Evolutionary conservation across 192 early-diverging fungal species (phyloP).

Genomic region (Pilaira anomala): DNA sequence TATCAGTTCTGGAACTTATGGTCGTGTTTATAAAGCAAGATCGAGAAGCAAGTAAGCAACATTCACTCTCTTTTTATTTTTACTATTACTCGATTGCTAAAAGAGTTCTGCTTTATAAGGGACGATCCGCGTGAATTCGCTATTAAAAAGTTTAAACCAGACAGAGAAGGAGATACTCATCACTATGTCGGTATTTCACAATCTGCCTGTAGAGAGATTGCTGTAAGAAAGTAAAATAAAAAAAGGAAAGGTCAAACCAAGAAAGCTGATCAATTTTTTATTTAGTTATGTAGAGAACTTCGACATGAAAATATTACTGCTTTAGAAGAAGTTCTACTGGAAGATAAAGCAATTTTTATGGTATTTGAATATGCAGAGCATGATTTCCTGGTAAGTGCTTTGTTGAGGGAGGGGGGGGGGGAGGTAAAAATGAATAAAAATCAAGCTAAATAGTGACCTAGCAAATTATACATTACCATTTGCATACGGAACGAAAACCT

Average conservation of each 20-base stretch:
- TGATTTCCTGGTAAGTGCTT: conserved; percentile 68
- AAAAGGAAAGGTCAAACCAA: neutral
- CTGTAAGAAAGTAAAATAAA: conserved; percentile 41
- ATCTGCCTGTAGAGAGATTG: conserved; percentile 90
- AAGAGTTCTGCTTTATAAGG: conserved; percentile 12
- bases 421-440: no score
- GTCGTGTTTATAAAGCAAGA: conserved; percentile 91
- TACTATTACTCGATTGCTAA: no score
- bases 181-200: conserved; percentile 84
- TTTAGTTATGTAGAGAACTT: conserved; percentile 81
- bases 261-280: neutral
- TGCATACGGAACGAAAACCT: conserved; percentile 71
- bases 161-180: conserved; percentile 82
- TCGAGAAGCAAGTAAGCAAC: conserved; percentile 48
- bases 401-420: no score
- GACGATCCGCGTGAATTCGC: conserved; percentile 66
- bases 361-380: conserved; percentile 97
- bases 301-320: conserved; percentile 85
- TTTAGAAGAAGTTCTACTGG: conserved; percentile 84
- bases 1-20: conserved; percentile 94
- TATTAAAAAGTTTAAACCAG: conserved; percentile 97
- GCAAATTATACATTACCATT: conserved; percentile 90
- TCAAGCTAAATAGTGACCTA: no score
- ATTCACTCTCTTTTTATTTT: neutral
- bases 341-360: conserved; percentile 94